Base-by-base conservation (phyloP, 169 alveolate species). In the Plasmodium falciparum region DNA sequence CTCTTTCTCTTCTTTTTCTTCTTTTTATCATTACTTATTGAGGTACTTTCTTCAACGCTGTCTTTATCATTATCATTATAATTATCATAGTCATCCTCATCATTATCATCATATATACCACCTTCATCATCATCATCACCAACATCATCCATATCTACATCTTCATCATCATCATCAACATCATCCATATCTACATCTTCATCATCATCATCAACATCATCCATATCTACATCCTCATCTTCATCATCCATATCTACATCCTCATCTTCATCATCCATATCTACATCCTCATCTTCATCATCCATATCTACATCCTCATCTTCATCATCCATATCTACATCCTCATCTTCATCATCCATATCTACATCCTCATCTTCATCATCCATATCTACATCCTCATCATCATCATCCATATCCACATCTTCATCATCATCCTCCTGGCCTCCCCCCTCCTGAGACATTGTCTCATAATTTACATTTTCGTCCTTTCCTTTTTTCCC, bases 381-480 rank as follows among this genome's bases (percentile, higher is more conserved):
- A 9, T 71, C 65, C 5, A 29, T 76, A 12, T 20, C 76, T 0
- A 43, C 85, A 17, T 67, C 63, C 0, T 69, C 78, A 0, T 49
- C 91, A 15, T 83, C 73, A n/a, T 43, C 73, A 7, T 83, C 91
- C 8, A 69, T 65, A n/a, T 43, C 73, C 0, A 66, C 74, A n/a
- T 67, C 85, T 22, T 17, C 71, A 54, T 73, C 70, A 4, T 71
- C 80, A 9, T 71, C 65, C 5, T 24, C 29, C 29, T 0, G 2
- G 29, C 29, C 70, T 3, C 13, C 71, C 0, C 17, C 86, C n/a
- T 73, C 56, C 5, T 56, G 15, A 8, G 54, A 65, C 2, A 11
- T 50, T 3, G 33, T 39, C 4, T 45, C 72, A 3, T 74, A 65
- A 9, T 74, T 58, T 15, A 33, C 66, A 12, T 50, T 26, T 29